phyloP scores from a whole-genome alignment of 2,329 filamentous ascomycete species.

The Alternaria arbusti region DNA sequence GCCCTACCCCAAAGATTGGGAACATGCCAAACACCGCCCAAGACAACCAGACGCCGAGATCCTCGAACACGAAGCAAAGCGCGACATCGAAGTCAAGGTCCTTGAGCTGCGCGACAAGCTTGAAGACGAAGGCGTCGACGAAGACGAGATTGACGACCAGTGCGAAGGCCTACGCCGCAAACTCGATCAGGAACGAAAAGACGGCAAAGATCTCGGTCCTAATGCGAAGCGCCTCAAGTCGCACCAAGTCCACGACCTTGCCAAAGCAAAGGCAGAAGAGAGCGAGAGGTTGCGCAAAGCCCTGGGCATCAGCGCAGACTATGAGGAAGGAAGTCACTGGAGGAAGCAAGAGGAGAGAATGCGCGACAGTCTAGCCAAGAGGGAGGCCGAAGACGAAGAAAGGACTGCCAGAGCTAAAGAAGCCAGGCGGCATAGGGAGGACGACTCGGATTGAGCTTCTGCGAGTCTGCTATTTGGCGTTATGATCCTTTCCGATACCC shows the following conservation, averaged over 20 bases:
- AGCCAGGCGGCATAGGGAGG: conserved; percentile 30
- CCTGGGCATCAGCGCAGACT: conserved; percentile 83
- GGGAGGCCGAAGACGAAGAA: conserved; percentile 46
- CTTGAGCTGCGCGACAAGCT: conserved; percentile 87
- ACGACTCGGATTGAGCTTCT: conserved; percentile 38
- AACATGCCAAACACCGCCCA: conserved; percentile 74
- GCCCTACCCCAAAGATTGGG: conserved; percentile 76
- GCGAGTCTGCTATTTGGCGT: background rate
- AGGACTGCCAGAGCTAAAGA: conserved; percentile 31
- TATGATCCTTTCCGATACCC: background rate
- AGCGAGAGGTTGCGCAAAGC: conserved; percentile 86
- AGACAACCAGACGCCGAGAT: conserved; percentile 91
- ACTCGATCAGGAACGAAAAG: conserved; percentile 58
- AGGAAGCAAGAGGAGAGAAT: conserved; percentile 78
- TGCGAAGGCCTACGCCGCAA: conserved; percentile 71
- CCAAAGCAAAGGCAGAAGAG: conserved; percentile 94
- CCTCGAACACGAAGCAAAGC: conserved; percentile 89
- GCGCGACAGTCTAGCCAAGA: conserved; percentile 52
- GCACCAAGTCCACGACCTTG: conserved; percentile 95
- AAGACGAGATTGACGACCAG: conserved; percentile 86
- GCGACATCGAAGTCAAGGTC: conserved; percentile 90
- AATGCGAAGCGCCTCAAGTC: conserved; percentile 72
- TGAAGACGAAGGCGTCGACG: conserved; percentile 87
- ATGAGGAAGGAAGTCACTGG: conserved; percentile 87
- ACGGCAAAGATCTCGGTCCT: conserved; percentile 44